Percentiles rank a stretch among this genome's conserved stretches.
Conservation (phyloP, 257 asterid genomes). For the Pogostemon cablin region DNA sequence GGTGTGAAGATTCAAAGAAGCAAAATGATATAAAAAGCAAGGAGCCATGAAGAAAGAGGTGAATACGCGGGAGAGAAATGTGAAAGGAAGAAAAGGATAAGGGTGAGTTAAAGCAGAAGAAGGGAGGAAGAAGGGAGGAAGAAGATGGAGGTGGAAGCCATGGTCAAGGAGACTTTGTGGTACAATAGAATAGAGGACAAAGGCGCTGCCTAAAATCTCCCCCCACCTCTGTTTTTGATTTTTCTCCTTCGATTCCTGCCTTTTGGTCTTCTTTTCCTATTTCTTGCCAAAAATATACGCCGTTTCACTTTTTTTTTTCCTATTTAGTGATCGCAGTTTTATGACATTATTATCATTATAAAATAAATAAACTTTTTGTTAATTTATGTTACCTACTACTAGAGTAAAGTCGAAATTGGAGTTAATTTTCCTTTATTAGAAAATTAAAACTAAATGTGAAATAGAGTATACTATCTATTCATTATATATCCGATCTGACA, state of each 20-base stretch:
- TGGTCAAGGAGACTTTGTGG: constrained; percentile 32
- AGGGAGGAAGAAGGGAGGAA: constrained; percentile 32
- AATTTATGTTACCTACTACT: no score
- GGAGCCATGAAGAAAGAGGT: not conserved
- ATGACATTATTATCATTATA: not conserved
- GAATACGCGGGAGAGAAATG: constrained; percentile 29
- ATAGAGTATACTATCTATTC: no score
- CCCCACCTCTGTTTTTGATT: not conserved
- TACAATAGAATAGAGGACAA: constrained; percentile 30
- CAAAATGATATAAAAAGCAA: not conserved
- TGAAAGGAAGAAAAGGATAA: constrained; percentile 7
- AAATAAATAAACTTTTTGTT: no score
- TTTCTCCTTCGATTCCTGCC: not conserved
- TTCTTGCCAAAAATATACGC: not conserved
- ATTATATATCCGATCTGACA: no score
- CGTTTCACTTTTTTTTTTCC: not conserved
- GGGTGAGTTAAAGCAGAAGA: constrained; percentile 6
- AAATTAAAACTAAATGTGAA: no score
- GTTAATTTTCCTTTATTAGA: no score
- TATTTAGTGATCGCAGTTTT: not conserved
- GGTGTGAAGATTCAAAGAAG: constrained; percentile 8
- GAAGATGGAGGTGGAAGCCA: constrained; percentile 27
- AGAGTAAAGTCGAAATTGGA: no score
- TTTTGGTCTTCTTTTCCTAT: not conserved
- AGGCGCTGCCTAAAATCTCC: constrained; percentile 16